Base-by-base conservation (phyloP, 1,284 basidiomycete species). In the Trichosporon sp. region DNA sequence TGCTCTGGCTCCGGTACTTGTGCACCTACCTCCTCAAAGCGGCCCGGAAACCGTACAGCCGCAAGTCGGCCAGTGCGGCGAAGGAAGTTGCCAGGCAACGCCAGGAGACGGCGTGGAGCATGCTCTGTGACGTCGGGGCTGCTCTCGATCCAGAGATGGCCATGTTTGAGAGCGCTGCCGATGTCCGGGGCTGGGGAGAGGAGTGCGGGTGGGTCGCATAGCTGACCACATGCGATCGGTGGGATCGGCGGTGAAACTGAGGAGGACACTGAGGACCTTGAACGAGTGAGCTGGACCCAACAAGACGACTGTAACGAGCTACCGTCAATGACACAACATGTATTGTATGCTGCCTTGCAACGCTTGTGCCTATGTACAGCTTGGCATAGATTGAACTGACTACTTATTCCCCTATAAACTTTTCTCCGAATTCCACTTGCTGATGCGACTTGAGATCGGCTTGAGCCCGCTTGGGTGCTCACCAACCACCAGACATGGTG, bases 1-100 rank as follows among this genome's bases (percentile, higher is more conserved):
- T 65, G 10, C 66, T 83, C 77, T 84, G 83, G 83, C 74, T 84
- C 4, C 79, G 78, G 14, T 82, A 83, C 68, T 73, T 84, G 51
- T 66, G 77, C 16, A 54, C 68, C 26, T 77, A 78, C 38, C 74
- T 83, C 8, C 71, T 84, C 2, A 70, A 73, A 31, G 66, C 65
- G 6, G 66, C 80, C 0, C 69, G 74, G 26, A 79, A 78, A 69
- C 80, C 81, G 2, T 40, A 69, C 21, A 48, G 67, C 11, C 73
- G 71, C 31, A 68, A 70, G 7, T 66, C 66, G 32, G 66, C 32
- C 16, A 19, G 61, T 31, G 35, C 35, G 12, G 48, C 63, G 32
- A 71, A 68, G 19, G 69, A 70, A 16, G 38, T 35, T 0, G 21
- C 70, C 1, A 46, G 71, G 4, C 54, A 21, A n/a, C 68, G 72